Conservation (phyloP, 2,329 filamentous ascomycete genomes). For the Periconia digitata region DNA sequence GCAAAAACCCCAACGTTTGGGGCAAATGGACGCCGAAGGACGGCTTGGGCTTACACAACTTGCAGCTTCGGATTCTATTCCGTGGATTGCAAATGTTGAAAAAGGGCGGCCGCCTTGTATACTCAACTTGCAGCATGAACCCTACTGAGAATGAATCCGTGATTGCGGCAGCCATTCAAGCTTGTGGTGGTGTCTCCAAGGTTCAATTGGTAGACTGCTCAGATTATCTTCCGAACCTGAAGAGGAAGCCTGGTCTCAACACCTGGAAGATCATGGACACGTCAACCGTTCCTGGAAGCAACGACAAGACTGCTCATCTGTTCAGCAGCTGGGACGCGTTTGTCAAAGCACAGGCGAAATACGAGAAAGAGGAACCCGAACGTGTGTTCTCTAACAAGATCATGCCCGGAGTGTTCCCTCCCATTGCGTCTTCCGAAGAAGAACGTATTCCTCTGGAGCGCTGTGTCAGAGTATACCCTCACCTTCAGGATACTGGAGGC, state of each 20-base stretch:
- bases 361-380: slow-evolving; percentile 61
- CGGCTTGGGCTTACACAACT: slow-evolving; percentile 81
- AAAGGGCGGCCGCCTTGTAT: slow-evolving; percentile 89
- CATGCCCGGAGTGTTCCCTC: slow-evolving; percentile 81
- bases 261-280: slow-evolving; percentile 79
- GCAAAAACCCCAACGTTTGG: slow-evolving; percentile 95
- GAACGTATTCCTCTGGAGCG: slow-evolving; percentile 75
- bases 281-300: slow-evolving; percentile 24
- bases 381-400: slow-evolving; percentile 55
- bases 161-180: slow-evolving; percentile 80
- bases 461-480: slow-evolving; percentile 92
- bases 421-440: slow-evolving; percentile 54
- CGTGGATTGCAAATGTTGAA: slow-evolving; percentile 95
- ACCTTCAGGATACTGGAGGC: slow-evolving; percentile 92
- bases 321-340: slow-evolving; percentile 84
- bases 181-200: slow-evolving; percentile 80
- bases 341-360: slow-evolving; percentile 65
- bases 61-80: slow-evolving; percentile 86
- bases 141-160: slow-evolving; percentile 97
- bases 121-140: slow-evolving; percentile 99
- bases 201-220: slow-evolving; percentile 85
- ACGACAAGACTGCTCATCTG: slow-evolving; percentile 73
- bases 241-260: slow-evolving; percentile 74
- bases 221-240: slow-evolving; percentile 72
- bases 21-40: slow-evolving; percentile 90